These are phyloP conservation scores for Crithidia bombi DNA, from an alignment of 208 protist species.

Conservation along the genomic window DNA sequence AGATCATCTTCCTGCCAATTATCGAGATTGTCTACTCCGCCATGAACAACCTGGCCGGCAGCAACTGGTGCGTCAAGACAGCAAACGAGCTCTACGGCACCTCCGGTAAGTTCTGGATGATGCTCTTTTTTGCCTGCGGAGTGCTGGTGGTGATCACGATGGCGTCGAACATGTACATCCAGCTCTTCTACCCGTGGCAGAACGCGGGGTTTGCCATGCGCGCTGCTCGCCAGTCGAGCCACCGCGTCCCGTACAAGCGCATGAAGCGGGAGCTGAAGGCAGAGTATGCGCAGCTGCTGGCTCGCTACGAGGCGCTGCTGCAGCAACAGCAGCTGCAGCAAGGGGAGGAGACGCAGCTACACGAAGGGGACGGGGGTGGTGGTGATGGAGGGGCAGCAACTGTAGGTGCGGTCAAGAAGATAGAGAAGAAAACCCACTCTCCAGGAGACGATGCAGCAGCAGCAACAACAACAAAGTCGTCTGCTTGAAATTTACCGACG, in stretches of 20 bases:
- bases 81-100: conserved; percentile 52
- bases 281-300: conserved; percentile 33
- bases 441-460: no score
- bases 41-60: conserved; percentile 56
- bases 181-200: conserved; percentile 62
- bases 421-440: background rate
- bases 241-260: conserved; percentile 40
- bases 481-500: no score
- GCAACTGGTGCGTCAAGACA: conserved; percentile 62
- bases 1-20: conserved; percentile 42
- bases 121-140: conserved; percentile 54
- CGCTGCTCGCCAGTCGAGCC: conserved; percentile 46
- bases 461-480: no score
- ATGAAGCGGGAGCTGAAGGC: conserved; percentile 29
- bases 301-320: conserved; percentile 28
- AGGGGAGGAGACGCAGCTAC: background rate
- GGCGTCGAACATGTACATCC: conserved; percentile 63
- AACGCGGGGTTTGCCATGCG: conserved; percentile 64
- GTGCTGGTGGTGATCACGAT: conserved; percentile 63
- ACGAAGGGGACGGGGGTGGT: background rate
- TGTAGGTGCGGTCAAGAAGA: background rate
- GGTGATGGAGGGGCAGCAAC: background rate
- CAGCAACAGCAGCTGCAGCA: background rate
- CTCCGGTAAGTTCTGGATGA: conserved; percentile 61
- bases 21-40: conserved; percentile 53